Evolutionary conservation across 495 filamentous ascomycete genomes (phyloP).

Genomic region (Chaetomium tenue): DNA sequence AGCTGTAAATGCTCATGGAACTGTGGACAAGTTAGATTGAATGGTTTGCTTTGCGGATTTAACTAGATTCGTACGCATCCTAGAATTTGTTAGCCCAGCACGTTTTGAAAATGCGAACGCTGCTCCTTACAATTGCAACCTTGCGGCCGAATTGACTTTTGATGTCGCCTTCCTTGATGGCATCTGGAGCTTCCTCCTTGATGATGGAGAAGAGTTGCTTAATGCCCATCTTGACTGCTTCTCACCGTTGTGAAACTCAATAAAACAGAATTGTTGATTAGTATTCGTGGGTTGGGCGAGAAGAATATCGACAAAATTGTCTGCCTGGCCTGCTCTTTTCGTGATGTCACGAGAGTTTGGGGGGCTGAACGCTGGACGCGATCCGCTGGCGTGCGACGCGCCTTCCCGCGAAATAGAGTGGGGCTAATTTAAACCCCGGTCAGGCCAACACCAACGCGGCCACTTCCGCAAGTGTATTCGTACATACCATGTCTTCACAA

Average conservation of each 20-base stretch:
- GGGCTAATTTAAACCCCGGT: slow-evolving; percentile 27
- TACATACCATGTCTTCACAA: too few relatives aligned
- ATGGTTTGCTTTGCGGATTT: neutral
- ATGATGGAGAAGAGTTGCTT: slow-evolving; percentile 86
- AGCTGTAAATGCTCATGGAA: slow-evolving; percentile 99
- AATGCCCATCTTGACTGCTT: slow-evolving; percentile 70
- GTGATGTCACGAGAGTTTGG: slow-evolving; percentile 32
- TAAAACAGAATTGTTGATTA: neutral
- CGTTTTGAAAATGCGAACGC: neutral
- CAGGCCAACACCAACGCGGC: too few relatives aligned
- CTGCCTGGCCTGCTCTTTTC: neutral
- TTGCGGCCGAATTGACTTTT: slow-evolving; percentile 98
- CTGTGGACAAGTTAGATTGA: slow-evolving; percentile 42
- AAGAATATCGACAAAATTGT: neutral
- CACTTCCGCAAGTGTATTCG: too few relatives aligned
- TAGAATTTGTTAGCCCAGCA: slow-evolving; percentile 37
- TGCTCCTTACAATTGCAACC: slow-evolving; percentile 79
- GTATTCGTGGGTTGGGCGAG: neutral
- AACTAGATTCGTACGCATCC: slow-evolving; percentile 72
- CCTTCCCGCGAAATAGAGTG: slow-evolving; percentile 25
- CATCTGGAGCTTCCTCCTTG: slow-evolving; percentile 85
- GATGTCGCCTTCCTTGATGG: slow-evolving; percentile 95
- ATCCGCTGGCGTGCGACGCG: slow-evolving; percentile 22
- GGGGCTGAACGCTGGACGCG: slow-evolving; percentile 18
- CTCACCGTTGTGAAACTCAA: neutral